These are phyloP conservation scores for Xenosphaeropsis pyriputrescens DNA, from an alignment of 2,329 filamentous ascomycete species.

Conservation along the genomic window DNA sequence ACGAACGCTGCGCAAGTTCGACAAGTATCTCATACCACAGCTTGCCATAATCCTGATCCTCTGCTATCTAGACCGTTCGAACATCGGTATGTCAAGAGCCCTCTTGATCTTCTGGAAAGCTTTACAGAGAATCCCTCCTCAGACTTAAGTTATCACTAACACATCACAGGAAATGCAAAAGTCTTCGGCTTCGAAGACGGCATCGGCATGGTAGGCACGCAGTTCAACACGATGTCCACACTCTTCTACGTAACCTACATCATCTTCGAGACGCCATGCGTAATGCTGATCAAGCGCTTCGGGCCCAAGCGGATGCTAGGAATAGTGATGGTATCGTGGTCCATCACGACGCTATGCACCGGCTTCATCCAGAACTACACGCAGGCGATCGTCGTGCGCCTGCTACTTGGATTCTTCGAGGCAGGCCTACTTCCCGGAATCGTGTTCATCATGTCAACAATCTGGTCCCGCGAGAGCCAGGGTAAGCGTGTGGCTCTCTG, in stretches of 20 bases:
- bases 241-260: constrained; percentile 70
- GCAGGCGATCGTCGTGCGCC: not conserved
- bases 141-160: no score
- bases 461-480: constrained; percentile 15
- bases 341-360: constrained; percentile 27
- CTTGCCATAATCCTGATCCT: constrained; percentile 13
- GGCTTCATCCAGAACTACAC: not conserved
- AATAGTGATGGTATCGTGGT: constrained; percentile 41
- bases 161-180: constrained; percentile 10
- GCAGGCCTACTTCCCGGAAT: not conserved
- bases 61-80: constrained; percentile 1
- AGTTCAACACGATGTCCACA: constrained; percentile 55
- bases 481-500: constrained; percentile 24
- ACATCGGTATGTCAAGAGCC: not conserved
- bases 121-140: no score
- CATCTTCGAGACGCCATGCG: constrained; percentile 48
- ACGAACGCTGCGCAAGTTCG: constrained; percentile 13
- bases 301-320: constrained; percentile 51
- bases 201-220: constrained; percentile 13
- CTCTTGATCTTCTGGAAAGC: no score
- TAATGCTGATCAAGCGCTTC: constrained; percentile 52
- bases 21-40: constrained; percentile 15
- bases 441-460: not conserved
- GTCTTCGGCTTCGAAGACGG: constrained; percentile 13
- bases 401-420: not conserved